Conservation (phyloP, 768 basidiomycete genomes). For the Xanthoconium stramineum region DNA sequence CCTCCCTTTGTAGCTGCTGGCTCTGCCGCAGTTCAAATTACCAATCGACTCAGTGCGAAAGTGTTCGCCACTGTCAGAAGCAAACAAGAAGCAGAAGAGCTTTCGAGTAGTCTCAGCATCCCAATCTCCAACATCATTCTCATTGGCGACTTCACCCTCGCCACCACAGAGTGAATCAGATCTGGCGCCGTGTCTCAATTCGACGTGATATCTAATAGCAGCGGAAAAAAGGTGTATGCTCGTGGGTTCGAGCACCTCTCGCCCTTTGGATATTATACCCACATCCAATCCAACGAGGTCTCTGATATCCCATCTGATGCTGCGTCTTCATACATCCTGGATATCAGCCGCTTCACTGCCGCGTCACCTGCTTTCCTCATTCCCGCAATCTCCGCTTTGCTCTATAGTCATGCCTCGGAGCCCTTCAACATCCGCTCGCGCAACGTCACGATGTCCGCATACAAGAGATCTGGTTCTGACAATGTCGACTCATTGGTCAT, state of each 20-base stretch:
- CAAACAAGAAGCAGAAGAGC: conserved; percentile 10
- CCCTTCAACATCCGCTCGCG: conserved; percentile 13
- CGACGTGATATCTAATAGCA: conserved; percentile 24
- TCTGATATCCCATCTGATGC: conserved; percentile 18
- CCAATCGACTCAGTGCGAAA: conserved; percentile 18
- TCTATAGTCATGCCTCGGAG: conserved; percentile 17
- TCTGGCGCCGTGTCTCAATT: conserved; percentile 14
- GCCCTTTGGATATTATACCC: conserved; percentile 24
- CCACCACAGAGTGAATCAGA: conserved; percentile 9
- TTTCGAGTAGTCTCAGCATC: conserved; percentile 14
- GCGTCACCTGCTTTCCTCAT: conserved; percentile 19
- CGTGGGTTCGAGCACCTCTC: conserved; percentile 21
- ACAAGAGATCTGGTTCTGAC: not conserved
- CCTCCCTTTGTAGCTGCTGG: conserved; percentile 16
- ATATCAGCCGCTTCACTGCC: conserved; percentile 21
- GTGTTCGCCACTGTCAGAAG: conserved; percentile 22
- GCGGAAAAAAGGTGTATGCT: conserved; percentile 15
- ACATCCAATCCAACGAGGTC: conserved; percentile 16
- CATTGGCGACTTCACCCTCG: conserved; percentile 12
- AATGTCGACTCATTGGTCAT: conserved; percentile 17
- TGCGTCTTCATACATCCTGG: conserved; percentile 17
- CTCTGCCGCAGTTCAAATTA: conserved; percentile 25
- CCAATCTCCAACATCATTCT: conserved; percentile 8
- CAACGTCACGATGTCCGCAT: conserved; percentile 9
- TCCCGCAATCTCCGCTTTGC: conserved; percentile 15